Conservation (phyloP, 2,329 filamentous ascomycete genomes). For the Dothistroma pini region DNA sequence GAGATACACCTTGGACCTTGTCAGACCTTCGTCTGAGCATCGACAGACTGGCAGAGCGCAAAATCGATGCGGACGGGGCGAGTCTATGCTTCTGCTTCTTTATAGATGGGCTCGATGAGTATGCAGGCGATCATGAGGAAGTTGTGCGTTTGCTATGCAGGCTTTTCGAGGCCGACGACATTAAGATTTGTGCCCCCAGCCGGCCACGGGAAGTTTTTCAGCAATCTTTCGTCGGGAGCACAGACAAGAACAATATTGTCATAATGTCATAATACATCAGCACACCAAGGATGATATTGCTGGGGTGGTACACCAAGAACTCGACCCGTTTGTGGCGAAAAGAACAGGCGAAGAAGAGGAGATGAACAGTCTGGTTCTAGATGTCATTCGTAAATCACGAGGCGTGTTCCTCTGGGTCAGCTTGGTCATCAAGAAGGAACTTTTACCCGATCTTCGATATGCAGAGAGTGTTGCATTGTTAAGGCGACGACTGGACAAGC, state of each 20-base stretch:
- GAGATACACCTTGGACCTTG: not conserved
- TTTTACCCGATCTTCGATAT: not conserved
- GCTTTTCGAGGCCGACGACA: not conserved
- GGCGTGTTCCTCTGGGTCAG: conserved; percentile 21
- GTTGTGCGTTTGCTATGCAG: conserved; percentile 2
- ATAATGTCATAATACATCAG: conserved; percentile 11
- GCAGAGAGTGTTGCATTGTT: not conserved
- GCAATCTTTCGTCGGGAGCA: conserved; percentile 1
- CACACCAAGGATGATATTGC: conserved; percentile 13
- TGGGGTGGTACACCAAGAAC: not conserved
- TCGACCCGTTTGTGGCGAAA: not conserved
- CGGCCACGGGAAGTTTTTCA: conserved; percentile 18
- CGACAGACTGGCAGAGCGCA: not conserved
- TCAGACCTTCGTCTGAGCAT: not conserved
- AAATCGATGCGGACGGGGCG: not conserved
- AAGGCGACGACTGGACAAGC: not conserved
- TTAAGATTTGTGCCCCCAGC: conserved; percentile 21
- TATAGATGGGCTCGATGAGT: conserved; percentile 24
- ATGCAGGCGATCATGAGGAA: conserved; percentile 13
- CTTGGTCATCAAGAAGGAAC: conserved; percentile 11
- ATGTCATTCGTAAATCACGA: conserved; percentile 10
- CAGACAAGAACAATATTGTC: not conserved
- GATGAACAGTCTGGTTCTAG: conserved; percentile 3
- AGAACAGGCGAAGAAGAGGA: not conserved
- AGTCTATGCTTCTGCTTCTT: conserved; percentile 18